Evolutionary conservation across 2,329 filamentous ascomycete species (phyloP), one percentile per base, ranked within the genome.

Genomic region (Colletotrichum plurivorum): DNA sequence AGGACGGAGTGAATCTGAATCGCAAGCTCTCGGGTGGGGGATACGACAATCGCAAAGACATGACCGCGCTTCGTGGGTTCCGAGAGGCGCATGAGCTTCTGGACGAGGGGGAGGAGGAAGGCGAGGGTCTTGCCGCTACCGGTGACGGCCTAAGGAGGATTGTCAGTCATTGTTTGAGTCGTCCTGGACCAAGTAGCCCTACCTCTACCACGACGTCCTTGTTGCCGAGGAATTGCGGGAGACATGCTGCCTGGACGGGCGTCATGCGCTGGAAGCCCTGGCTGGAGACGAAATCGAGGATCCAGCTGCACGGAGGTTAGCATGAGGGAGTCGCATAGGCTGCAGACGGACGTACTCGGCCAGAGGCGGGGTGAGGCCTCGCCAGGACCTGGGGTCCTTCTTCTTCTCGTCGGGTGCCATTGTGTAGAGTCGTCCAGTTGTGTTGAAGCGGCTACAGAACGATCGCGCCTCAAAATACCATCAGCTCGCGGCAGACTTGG

Each of bases 201-300:
- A 89, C 90, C 84, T 97, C 94, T 6, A 97, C 94, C 1, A 97
- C 94, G 5, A 97, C 93, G 80, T 97, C 94, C 76, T 97, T 97
- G 78, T 97, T 93, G 59, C 90, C 91, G 82, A 95, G 91, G 78
- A 97, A 96, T 59, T 97, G 88, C 13, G 94, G 94, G 73, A 98
- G 92, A 5, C 94, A 92, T 68, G 94, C 95, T 52, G 95, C 94
- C 82, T 98, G 95, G n/a, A 98, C 95, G 1, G 95, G 95, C 4
- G 95, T 98, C 87, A 96, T 95, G 78, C 92, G 91, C 71, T 87
- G 84, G 80, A 97, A 97, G 70, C 94, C 94, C 91, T 96, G 95
- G 72, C 91, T 89, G 57, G 90, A 86, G 56, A 97, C 90, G 68
- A 94, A 94, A 73, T 97, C 93, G 62, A 96, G 84, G 65, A 96